Percentiles rank a stretch among this genome's conserved stretches.
Evolutionary conservation across 768 basidiomycete species (phyloP).

Genomic region (Psilocybe cyanescens): DNA sequence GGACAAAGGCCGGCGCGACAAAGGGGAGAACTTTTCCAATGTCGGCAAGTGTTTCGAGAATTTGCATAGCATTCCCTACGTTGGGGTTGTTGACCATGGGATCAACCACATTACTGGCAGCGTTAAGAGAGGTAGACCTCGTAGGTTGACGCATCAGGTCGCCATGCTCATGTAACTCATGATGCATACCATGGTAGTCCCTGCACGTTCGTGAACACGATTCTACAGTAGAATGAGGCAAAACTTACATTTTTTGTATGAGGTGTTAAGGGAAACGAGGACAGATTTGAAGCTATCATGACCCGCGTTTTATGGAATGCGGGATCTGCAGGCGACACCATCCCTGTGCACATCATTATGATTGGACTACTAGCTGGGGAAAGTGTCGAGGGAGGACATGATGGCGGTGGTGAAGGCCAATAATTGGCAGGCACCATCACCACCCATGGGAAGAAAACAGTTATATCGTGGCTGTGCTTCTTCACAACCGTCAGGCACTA

Average conservation of each 20-base stretch:
- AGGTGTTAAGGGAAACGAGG: background rate
- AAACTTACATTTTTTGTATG: background rate
- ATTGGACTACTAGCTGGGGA: background rate
- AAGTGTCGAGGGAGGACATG: background rate
- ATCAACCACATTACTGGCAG: slow-evolving; percentile 20
- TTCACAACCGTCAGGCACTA: too few species aligned
- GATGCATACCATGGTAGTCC: slow-evolving; percentile 17
- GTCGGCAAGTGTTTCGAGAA: slow-evolving; percentile 35
- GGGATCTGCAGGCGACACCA: background rate
- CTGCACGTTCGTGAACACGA: background rate
- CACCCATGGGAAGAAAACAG: too few species aligned
- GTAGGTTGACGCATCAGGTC: slow-evolving; percentile 7
- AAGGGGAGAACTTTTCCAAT: slow-evolving; percentile 39
- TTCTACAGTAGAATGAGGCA: background rate
- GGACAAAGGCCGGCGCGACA: slow-evolving; percentile 40
- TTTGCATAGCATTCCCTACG: slow-evolving; percentile 32
- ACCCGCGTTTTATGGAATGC: background rate
- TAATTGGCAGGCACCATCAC: slow-evolving; percentile 1
- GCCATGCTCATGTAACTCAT: slow-evolving; percentile 4
- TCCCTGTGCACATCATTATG: background rate
- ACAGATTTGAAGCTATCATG: background rate
- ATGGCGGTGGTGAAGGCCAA: background rate
- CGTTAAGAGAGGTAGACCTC: slow-evolving; percentile 5
- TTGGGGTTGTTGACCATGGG: slow-evolving; percentile 22
- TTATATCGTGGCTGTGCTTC: background rate